phyloP scores from a whole-genome alignment of 2,329 filamentous ascomycete genomes.

The Helotiales sp. region DNA sequence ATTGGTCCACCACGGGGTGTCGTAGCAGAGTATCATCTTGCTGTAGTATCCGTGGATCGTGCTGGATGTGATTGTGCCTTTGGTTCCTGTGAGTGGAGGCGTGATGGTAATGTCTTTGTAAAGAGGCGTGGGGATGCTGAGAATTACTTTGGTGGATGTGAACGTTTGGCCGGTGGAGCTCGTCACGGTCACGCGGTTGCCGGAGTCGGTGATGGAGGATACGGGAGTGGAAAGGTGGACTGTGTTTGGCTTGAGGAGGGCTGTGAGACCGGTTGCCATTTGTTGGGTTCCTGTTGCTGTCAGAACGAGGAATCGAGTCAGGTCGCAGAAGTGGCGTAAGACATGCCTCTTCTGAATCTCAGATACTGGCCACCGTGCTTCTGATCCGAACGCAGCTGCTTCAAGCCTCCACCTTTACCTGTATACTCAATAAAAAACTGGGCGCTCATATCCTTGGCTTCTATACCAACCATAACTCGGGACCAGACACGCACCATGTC shows the following conservation, averaged over 20 bases:
- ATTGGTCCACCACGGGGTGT: constrained; percentile 18
- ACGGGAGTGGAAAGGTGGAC: constrained; percentile 27
- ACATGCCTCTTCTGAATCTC: constrained; percentile 29
- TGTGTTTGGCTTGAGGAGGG: constrained; percentile 19
- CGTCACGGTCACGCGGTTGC: constrained; percentile 15
- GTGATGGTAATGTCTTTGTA: constrained; percentile 52
- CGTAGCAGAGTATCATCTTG: constrained; percentile 45
- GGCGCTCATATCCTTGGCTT: constrained; percentile 55
- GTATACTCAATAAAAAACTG: constrained; percentile 62
- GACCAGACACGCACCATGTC: constrained; percentile 49
- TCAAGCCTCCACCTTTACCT: constrained; percentile 56
- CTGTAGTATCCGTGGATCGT: constrained; percentile 52
- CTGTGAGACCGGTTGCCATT: constrained; percentile 25
- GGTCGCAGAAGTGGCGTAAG: background rate
- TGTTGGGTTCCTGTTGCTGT: constrained; percentile 26
- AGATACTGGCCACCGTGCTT: constrained; percentile 51
- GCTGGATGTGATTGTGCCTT: constrained; percentile 44
- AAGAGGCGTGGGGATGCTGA: constrained; percentile 56
- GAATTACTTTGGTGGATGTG: constrained; percentile 46
- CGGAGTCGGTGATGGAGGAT: constrained; percentile 11
- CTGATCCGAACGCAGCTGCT: constrained; percentile 57
- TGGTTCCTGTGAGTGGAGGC: constrained; percentile 49
- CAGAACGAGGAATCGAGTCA: background rate
- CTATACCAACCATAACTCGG: constrained; percentile 55
- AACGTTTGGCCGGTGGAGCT: constrained; percentile 13